Percentiles rank a stretch among this genome's conserved stretches.
Evolutionary conservation across 176 grass and related monocot species (phyloP).

Genomic region (Oryza longistaminata): DNA sequence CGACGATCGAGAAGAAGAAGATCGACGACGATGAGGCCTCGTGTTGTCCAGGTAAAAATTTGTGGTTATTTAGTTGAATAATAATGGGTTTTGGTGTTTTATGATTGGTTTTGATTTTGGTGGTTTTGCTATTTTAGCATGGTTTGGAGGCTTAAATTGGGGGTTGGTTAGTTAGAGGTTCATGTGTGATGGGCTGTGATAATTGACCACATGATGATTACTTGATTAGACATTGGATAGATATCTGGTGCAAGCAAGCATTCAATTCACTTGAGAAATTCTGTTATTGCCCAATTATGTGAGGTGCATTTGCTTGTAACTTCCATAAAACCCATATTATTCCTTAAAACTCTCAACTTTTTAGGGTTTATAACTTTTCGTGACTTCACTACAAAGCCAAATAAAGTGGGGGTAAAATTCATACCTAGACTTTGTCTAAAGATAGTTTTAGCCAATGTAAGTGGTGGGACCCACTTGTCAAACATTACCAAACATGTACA

Average conservation of each 20-base stretch:
- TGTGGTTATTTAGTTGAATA: neutral
- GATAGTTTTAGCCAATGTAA: neutral
- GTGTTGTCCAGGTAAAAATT: neutral
- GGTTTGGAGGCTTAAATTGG: neutral
- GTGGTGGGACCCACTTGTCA: neutral
- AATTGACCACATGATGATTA: constrained; percentile 17
- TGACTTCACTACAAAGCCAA: neutral
- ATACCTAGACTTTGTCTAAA: neutral
- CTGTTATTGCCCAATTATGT: neutral
- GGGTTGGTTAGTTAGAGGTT: constrained; percentile 14
- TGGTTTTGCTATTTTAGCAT: neutral
- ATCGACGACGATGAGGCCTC: neutral
- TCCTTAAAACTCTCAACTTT: neutral
- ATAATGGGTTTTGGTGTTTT: neutral
- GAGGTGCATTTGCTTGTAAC: neutral
- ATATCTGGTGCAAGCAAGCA: neutral
- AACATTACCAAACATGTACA: neutral
- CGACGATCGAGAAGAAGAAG: neutral
- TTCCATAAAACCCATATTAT: neutral
- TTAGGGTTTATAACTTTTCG: neutral
- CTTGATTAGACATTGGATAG: neutral
- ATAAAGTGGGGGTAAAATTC: neutral
- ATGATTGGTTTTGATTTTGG: constrained; percentile 26
- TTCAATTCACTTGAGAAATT: neutral
- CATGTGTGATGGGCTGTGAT: constrained; percentile 33